Evolutionary conservation across 257 asterid species (phyloP), one percentile per base, ranked within the genome.

Genomic region (Rubia yunnanensis): DNA sequence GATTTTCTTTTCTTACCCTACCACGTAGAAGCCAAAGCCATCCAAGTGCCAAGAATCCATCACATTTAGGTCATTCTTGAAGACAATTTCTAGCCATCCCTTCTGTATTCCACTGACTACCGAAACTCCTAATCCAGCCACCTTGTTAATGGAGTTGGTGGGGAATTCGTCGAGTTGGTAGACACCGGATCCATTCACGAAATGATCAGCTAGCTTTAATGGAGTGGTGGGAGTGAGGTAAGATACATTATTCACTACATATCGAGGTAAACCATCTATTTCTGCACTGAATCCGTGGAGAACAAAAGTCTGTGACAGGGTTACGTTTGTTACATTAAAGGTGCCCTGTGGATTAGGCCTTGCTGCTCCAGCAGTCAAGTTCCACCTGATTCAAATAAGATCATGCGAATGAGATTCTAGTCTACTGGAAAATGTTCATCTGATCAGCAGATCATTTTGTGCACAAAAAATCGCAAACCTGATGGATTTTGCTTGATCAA

Each of bases 281-380:
- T 55, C 35, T 59, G 74, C 75, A 0, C 17, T 20, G 15, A 85
- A 78, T 74, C 86, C 92, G 7, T 34, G 76, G 32, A 89, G 91
- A 63, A 78, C 38, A 67, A 86, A 89, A 15, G 88, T 89, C 69
- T 89, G 88, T 24, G 87, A 69, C 32, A 89, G 38, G 62, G 92
- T 89, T 64, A 85, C 80, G 32, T 86, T 84, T 53, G 95, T 31
- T 26, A 89, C 86, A 9, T 89, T 89, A 52, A 86, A 86, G 20
- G 94, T 28, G 24, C 96, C 95, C 72, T 86, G 96, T 32, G 86
- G 89, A 68, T 89, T 86, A 8, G 94, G 95, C 70, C 91, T 81
- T 15, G 96, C 84, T 8, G 84, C 96, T 55, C 94, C 91, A 0
- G 91, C 64, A 0, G 86, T 81, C 87, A 83, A 66, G 71, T 89